phyloP scores from a whole-genome alignment of 345 rosid genomes.

The Corymbia maculata region DNA sequence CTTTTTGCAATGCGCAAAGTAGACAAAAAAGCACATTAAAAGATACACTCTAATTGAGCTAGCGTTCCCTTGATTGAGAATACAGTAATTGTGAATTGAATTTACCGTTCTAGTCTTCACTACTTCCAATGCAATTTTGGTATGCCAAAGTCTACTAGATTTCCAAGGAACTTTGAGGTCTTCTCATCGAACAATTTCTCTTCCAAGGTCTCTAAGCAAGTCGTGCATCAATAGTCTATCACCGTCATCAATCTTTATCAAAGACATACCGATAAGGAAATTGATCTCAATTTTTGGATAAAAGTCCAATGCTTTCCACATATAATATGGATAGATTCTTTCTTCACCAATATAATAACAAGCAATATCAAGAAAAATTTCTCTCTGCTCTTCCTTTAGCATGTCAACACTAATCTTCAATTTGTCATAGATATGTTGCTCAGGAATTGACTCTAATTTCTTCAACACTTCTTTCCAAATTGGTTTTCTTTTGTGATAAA shows the following conservation, averaged over 20 bases:
- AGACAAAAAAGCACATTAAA: not conserved
- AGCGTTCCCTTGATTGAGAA: not conserved
- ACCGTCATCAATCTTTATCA: not conserved
- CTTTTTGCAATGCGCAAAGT: not conserved
- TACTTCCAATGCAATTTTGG: not conserved
- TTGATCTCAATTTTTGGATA: not conserved
- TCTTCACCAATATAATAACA: not conserved
- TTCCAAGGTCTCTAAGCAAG: not conserved
- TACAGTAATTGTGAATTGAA: not conserved
- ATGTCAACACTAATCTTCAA: not conserved
- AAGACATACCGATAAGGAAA: not conserved
- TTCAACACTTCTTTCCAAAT: not conserved
- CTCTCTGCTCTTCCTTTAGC: not conserved
- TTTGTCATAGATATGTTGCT: not conserved
- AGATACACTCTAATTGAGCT: not conserved
- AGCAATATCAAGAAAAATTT: not conserved
- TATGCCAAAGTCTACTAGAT: not conserved
- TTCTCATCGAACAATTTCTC: not conserved
- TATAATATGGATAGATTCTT: not conserved
- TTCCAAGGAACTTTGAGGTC: not conserved
- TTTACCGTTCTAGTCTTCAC: not conserved
- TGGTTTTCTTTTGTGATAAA: not conserved
- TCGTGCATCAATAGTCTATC: not conserved
- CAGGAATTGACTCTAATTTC: not conserved
- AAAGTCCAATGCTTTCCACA: not conserved